Evolutionary conservation across 169 alveolate genomes (phyloP).

Genomic region (Cryptosporidium ryanae): DNA sequence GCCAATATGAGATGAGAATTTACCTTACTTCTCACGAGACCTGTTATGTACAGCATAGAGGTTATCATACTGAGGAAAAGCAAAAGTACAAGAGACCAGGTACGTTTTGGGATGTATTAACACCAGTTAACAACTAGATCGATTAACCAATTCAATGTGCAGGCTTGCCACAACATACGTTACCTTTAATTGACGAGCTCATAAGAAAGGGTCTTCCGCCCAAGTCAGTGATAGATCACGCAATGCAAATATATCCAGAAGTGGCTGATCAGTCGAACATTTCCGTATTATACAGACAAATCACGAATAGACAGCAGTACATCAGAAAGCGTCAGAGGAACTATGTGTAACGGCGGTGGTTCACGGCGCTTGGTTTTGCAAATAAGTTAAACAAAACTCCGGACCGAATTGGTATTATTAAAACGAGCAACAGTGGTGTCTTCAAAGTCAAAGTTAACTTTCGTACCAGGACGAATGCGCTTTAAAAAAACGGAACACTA

Average conservation of each 20-base stretch:
- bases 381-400: no score
- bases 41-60: conserved; percentile 72
- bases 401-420: no score
- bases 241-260: conserved; percentile 71
- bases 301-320: conserved; percentile 67
- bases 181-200: conserved; percentile 65
- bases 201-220: conserved; percentile 74
- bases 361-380: no score
- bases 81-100: conserved; percentile 73
- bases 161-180: conserved; percentile 75
- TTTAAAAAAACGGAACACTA: no score
- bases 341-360: conserved; percentile 7
- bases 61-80: conserved; percentile 70
- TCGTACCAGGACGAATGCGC: no score
- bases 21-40: conserved; percentile 66
- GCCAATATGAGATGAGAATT: conserved; percentile 74
- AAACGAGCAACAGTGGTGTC: no score
- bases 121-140: not conserved
- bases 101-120: not conserved
- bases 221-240: conserved; percentile 70
- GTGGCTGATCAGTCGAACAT: conserved; percentile 71
- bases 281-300: conserved; percentile 63
- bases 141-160: not conserved
- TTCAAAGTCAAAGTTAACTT: no score
- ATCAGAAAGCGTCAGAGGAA: conserved; percentile 72